Evolutionary conservation across 2,329 filamentous ascomycete species (phyloP).

Genomic region (Aspergillus flavus): DNA sequence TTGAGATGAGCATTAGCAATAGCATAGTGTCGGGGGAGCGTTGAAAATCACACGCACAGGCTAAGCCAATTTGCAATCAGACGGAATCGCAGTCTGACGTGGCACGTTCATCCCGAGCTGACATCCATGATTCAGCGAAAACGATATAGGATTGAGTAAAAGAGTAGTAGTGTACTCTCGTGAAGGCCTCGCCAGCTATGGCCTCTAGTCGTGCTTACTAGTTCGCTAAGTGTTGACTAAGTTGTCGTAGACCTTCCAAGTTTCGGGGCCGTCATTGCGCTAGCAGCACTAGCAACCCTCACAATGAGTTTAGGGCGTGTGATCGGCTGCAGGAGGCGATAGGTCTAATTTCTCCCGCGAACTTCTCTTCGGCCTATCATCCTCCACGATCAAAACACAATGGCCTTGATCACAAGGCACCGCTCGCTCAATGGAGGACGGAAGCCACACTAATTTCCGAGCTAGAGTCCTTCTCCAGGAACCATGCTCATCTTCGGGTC

Average conservation of each 20-base stretch:
- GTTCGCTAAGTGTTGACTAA: conserved; percentile 3
- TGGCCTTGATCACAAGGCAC: conserved; percentile 10
- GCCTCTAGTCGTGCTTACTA: background rate
- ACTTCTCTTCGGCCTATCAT: conserved; percentile 13
- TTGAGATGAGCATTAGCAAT: background rate
- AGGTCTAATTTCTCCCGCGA: conserved; percentile 21
- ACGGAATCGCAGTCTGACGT: background rate
- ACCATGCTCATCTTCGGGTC: background rate
- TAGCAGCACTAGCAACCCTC: conserved; percentile 20
- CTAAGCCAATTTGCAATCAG: background rate
- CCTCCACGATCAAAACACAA: conserved; percentile 12
- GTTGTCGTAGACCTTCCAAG: conserved; percentile 6
- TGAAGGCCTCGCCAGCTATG: conserved; percentile 6
- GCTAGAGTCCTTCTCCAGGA: conserved; percentile 12
- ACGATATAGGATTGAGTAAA: background rate
- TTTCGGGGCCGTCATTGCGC: conserved; percentile 8
- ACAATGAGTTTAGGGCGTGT: conserved; percentile 15
- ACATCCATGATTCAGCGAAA: background rate
- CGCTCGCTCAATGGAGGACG: conserved; percentile 13
- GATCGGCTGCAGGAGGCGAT: conserved; percentile 21
- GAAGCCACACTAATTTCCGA: conserved; percentile 13
- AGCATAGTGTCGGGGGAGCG: background rate
- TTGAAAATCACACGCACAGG: background rate
- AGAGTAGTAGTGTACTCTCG: background rate
- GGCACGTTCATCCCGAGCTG: background rate